Percentiles rank a stretch among this genome's conserved stretches.
phyloP scores from a whole-genome alignment of 805 yeast species.

The Lipomyces spencermartinsiae region DNA sequence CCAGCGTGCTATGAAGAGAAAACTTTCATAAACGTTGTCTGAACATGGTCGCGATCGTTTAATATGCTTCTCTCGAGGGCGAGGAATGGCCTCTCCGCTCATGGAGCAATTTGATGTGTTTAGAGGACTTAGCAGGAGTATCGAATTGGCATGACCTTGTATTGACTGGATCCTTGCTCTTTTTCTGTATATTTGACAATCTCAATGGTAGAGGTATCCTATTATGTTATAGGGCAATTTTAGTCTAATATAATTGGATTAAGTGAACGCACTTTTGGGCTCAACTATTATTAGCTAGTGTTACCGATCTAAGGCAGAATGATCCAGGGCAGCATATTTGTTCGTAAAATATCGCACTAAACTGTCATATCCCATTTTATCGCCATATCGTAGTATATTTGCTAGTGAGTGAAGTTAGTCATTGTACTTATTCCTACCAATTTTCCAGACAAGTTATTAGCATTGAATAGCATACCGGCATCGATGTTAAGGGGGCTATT shows the following conservation, averaged over 20 bases:
- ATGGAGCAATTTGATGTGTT: neutral
- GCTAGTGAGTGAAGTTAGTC: conserved; percentile 12
- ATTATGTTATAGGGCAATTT: neutral
- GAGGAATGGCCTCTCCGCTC: neutral
- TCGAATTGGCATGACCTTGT: neutral
- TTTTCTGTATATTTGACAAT: neutral
- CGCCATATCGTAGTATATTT: conserved; percentile 45
- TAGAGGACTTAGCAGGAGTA: neutral
- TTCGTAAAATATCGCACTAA: conserved; percentile 43
- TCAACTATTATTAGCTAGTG: neutral
- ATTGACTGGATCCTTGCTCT: neutral
- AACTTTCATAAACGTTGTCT: conserved; percentile 40
- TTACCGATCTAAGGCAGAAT: neutral
- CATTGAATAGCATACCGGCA: conserved; percentile 42
- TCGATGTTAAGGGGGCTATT: conserved; percentile 50
- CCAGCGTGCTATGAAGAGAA: conserved; percentile 61
- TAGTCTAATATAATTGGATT: neutral
- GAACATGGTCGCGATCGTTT: neutral
- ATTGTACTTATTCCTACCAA: neutral
- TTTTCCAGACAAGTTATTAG: neutral
- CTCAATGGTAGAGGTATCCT: neutral
- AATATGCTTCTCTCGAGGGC: neutral
- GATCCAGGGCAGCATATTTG: conserved; percentile 32
- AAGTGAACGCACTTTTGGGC: neutral
- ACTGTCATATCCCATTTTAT: conserved; percentile 42